Evolutionary conservation across 2,329 filamentous ascomycete genomes (phyloP).

Genomic region (Pseudocercospora pini-densiflorae): DNA sequence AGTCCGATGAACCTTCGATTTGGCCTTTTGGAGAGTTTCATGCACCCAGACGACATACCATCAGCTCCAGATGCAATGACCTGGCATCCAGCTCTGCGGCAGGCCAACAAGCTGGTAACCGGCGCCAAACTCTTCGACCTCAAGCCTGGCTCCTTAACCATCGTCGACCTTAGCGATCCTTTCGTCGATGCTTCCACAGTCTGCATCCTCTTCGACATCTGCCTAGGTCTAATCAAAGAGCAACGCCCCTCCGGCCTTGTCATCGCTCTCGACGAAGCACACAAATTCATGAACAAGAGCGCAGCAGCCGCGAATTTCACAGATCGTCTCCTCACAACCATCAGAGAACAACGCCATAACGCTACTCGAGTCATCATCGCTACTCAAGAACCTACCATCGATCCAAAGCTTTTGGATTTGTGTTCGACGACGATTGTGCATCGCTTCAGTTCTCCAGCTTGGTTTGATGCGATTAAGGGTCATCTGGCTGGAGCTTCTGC

Average conservation of each 20-base stretch:
- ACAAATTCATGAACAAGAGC: slow-evolving; percentile 68
- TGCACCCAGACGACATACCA: slow-evolving; percentile 41
- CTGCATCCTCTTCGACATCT: slow-evolving; percentile 75
- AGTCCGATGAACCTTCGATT: slow-evolving; percentile 64
- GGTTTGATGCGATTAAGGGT: slow-evolving; percentile 56
- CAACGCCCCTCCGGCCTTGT: slow-evolving; percentile 57
- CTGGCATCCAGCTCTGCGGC: neutral
- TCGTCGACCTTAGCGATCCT: slow-evolving; percentile 74
- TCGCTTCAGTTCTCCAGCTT: slow-evolving; percentile 69
- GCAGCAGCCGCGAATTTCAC: slow-evolving; percentile 64
- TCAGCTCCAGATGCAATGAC: neutral
- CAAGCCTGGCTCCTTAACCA: slow-evolving; percentile 60
- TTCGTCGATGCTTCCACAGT: slow-evolving; percentile 70
- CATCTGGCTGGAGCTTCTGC: slow-evolving; percentile 54
- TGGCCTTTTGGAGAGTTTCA: slow-evolving; percentile 67
- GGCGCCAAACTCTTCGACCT: slow-evolving; percentile 28
- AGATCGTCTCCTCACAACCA: slow-evolving; percentile 63
- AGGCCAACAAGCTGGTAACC: neutral
- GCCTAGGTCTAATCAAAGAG: slow-evolving; percentile 62
- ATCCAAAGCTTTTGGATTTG: slow-evolving; percentile 69
- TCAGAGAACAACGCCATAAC: slow-evolving; percentile 73
- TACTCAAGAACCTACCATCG: slow-evolving; percentile 77
- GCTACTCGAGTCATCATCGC: slow-evolving; percentile 71
- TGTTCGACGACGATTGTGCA: slow-evolving; percentile 75
- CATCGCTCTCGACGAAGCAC: slow-evolving; percentile 75